Conservation (phyloP, 768 basidiomycete species). For the Pisolithus sp. region DNA sequence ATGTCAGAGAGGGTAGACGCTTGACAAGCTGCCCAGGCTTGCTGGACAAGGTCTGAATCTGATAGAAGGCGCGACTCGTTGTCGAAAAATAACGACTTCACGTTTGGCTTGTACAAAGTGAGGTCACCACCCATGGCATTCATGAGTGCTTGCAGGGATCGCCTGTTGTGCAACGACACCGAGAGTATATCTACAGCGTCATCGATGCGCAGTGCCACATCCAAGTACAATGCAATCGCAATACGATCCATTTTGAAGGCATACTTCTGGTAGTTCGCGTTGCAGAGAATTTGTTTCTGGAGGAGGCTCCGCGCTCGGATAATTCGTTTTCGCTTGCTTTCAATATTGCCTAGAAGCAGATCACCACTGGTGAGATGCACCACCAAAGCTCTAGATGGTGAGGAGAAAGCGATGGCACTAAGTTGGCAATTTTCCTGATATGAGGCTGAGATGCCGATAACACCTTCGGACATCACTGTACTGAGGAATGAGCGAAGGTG, state of each 20-base stretch:
- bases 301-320: slow-evolving; percentile 21
- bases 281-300: slow-evolving; percentile 27
- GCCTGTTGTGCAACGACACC: slow-evolving; percentile 15
- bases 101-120: slow-evolving; percentile 21
- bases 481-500: slow-evolving; percentile 27
- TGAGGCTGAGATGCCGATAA: slow-evolving; percentile 38
- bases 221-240: slow-evolving; percentile 33
- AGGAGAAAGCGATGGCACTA: slow-evolving; percentile 35
- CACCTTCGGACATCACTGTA: slow-evolving; percentile 9
- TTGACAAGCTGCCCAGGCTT: slow-evolving; percentile 8
- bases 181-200: slow-evolving; percentile 40
- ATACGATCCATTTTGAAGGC: slow-evolving; percentile 45
- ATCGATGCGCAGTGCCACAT: slow-evolving; percentile 30
- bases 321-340: not conserved
- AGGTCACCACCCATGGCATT: slow-evolving; percentile 33
- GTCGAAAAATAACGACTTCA: slow-evolving; percentile 27
- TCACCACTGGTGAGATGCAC: slow-evolving; percentile 20
- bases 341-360: too few relatives aligned
- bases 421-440: slow-evolving; percentile 33
- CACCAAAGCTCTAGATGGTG: slow-evolving; percentile 29
- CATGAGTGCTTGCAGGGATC: slow-evolving; percentile 31
- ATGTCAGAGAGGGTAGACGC: slow-evolving; percentile 25
- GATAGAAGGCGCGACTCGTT: slow-evolving; percentile 12
- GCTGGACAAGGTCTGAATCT: slow-evolving; percentile 13
- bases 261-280: slow-evolving; percentile 25